Percentiles rank a stretch among this genome's conserved stretches.
These are phyloP conservation scores for Picochlorum sp. DNA, from an alignment of 139 green algal species.

Conservation along the genomic window DNA sequence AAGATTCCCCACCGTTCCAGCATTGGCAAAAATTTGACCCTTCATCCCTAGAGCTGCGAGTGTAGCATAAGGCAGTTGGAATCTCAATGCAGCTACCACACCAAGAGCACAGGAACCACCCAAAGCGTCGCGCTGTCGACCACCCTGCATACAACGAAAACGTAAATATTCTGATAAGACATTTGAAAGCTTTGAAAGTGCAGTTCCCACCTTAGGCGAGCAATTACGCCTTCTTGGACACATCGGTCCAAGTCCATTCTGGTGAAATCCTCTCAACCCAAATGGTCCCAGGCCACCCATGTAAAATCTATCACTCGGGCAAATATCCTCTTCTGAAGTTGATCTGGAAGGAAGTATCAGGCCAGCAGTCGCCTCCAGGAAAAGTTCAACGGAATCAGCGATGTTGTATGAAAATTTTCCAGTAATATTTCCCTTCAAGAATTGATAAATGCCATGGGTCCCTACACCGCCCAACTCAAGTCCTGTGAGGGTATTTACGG, in stretches of 20 bases:
- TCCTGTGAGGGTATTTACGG: too few species aligned
- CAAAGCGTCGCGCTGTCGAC: constrained; percentile 40
- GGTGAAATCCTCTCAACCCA: constrained; percentile 54
- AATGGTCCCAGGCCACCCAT: constrained; percentile 43
- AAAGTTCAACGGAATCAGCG: constrained; percentile 7
- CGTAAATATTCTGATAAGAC: too few species aligned
- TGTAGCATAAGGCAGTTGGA: constrained; percentile 40
- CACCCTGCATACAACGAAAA: neutral
- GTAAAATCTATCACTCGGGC: constrained; percentile 65
- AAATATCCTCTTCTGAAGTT: constrained; percentile 29
- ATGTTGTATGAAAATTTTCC: too few species aligned
- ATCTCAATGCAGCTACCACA: constrained; percentile 56
- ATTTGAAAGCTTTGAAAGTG: too few species aligned
- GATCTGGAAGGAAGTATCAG: constrained; percentile 39
- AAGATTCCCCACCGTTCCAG: constrained; percentile 41
- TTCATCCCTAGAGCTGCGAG: constrained; percentile 38
- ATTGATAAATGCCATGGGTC: too few species aligned
- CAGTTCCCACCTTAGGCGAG: neutral
- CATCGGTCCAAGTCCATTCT: constrained; percentile 42
- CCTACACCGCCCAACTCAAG: too few species aligned
- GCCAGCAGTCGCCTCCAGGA: constrained; percentile 22
- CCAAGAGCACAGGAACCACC: constrained; percentile 53
- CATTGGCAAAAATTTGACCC: constrained; percentile 70
- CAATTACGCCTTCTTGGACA: constrained; percentile 28
- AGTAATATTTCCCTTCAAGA: too few species aligned